These are phyloP conservation scores for Phlyctochytrium arcticum DNA, from an alignment of 192 early-diverging fungal genomes.

Conservation along the genomic window DNA sequence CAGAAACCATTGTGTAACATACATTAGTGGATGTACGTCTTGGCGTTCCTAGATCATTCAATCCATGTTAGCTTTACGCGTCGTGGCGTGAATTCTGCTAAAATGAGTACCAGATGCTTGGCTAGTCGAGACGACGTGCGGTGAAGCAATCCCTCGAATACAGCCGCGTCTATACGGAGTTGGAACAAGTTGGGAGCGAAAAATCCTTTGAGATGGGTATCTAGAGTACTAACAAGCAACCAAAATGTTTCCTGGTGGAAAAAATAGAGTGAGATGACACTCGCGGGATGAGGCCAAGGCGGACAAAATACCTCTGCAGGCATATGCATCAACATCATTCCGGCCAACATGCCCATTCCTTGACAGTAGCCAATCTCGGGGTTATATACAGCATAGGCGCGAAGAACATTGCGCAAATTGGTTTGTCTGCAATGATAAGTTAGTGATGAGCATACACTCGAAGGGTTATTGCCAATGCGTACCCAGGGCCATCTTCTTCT, in stretches of 20 bases:
- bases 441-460: background rate
- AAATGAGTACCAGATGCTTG: conserved; percentile 55
- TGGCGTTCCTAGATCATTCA: conserved; percentile 49
- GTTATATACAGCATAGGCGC: conserved; percentile 87
- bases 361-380: conserved; percentile 87
- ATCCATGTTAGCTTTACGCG: background rate
- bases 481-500: conserved; percentile 54
- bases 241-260: conserved; percentile 76
- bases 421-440: conserved; percentile 51
- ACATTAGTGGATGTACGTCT: conserved; percentile 82
- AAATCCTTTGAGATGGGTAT: conserved; percentile 73
- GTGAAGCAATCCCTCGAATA: conserved; percentile 72
- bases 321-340: conserved; percentile 86
- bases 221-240: conserved; percentile 73
- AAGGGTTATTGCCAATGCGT: background rate
- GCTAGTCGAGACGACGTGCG: conserved; percentile 66
- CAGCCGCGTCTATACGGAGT: conserved; percentile 73
- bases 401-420: conserved; percentile 73
- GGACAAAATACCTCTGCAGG: conserved; percentile 42
- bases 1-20: conserved; percentile 91
- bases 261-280: background rate
- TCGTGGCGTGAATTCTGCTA: background rate
- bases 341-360: conserved; percentile 91
- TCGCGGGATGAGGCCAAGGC: background rate
- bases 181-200: conserved; percentile 70